Evolutionary conservation across 805 yeast genomes (phyloP).

Genomic region (Spathaspora gorwiae): DNA sequence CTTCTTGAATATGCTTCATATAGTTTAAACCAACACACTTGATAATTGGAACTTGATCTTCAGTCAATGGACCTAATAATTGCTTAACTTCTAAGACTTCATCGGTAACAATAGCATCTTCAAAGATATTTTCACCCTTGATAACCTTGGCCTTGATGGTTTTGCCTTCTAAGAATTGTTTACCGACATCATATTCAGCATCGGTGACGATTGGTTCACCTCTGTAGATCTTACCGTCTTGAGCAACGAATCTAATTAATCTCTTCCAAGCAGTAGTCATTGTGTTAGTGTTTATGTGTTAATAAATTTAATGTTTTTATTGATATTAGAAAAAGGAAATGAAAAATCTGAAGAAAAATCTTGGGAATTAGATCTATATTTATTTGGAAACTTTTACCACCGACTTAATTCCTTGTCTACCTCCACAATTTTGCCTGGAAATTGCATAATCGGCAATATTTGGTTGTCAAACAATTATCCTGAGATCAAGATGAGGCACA

Average conservation of each 20-base stretch:
- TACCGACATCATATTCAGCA: conserved; percentile 24
- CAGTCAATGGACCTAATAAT: conserved; percentile 12
- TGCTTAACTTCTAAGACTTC: conserved; percentile 15
- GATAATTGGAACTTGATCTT: conserved; percentile 21
- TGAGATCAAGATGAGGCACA: too few relatives aligned
- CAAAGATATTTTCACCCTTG: conserved; percentile 42
- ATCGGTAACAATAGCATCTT: conserved; percentile 30
- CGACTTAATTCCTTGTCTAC: not conserved
- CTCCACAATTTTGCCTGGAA: not conserved
- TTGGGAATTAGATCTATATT: not conserved
- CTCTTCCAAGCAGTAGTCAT: conserved; percentile 11
- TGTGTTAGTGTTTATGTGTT: not conserved
- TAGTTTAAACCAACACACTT: conserved; percentile 52
- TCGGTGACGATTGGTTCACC: conserved; percentile 46
- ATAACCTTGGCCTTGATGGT: conserved; percentile 40
- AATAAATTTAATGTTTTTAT: too few relatives aligned
- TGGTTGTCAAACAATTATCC: not conserved
- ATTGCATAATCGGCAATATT: not conserved
- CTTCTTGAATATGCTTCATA: conserved; percentile 38
- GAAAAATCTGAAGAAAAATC: not conserved
- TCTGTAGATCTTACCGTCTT: conserved; percentile 38
- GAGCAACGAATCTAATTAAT: conserved; percentile 43
- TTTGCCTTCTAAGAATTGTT: conserved; percentile 18
- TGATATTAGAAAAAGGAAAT: not conserved
- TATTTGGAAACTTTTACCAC: not conserved